Evolutionary conservation across 805 yeast species (phyloP), one percentile per base, ranked within the genome.

Genomic region (Candida insectorum): DNA sequence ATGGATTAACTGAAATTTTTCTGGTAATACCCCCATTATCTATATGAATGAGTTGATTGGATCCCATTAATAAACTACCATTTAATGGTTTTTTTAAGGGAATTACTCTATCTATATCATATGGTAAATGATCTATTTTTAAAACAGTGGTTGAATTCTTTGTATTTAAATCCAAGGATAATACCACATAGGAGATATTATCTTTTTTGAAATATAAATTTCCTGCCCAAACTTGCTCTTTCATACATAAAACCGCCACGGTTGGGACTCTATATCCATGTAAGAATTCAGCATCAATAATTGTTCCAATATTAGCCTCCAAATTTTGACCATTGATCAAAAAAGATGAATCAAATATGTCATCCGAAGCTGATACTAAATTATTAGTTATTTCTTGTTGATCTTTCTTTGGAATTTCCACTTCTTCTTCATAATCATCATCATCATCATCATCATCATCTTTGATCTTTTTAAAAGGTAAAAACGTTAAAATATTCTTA

Each of bases 251-350:
- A 4, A 87, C 68, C 0, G 83, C 91, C 14, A 87, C 45, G 0
- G 97, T 89, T 0, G 97, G 95, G 38, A 82, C 93, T 43, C 82
- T 64, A 51, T 86, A 91, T 36, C 81, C 81, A 49, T 78, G 58
- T 24, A 91, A 56, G 52, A 85, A 89, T 30, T 76, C 77, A 45
- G 81, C 69, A 50, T 85, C 95, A 2, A 82, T 64, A 11, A 93
- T 75, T 41, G 79, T 77, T 2, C 68, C 71, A 28, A 88, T 68
- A 4, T 74, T 66, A 0, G 75, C 47, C 43, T 81, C 79, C 24
- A 91, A 60, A 16, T 71, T 62, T 1, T 72, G 60, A 0, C 82
- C 78, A 30, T 73, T 71, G 16, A 85, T 51, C 7, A 85, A 59
- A 36, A 75, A 75, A 36, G 94, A 84, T 6, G 77, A 57, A 23